A percentile compares a stretch with the other conserved stretches of the same genome.
phyloP scores from a whole-genome alignment of 306 rosid species.

The Quercus robur region DNA sequence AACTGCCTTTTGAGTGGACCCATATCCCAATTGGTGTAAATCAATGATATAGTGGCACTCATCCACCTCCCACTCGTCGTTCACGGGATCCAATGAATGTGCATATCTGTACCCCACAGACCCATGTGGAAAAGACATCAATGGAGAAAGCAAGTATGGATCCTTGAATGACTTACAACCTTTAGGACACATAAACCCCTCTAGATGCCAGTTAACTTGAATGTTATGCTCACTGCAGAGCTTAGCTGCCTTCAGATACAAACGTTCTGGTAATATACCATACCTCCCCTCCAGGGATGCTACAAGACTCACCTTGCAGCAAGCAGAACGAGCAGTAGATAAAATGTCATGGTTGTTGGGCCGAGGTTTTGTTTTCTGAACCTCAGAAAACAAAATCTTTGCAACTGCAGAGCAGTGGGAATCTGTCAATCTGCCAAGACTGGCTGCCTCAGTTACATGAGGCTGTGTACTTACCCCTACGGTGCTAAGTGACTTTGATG shows the following conservation, averaged over 20 bases:
- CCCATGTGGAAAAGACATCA: conserved; percentile 53
- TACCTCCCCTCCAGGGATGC: conserved; percentile 65
- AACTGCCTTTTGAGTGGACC: conserved; percentile 40
- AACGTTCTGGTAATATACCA: conserved; percentile 69
- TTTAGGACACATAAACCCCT: conserved; percentile 73
- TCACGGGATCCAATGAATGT: conserved; percentile 35
- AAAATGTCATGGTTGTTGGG: conserved; percentile 75
- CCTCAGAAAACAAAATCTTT: conserved; percentile 78
- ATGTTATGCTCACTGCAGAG: conserved; percentile 79
- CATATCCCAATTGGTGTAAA: conserved; percentile 46
- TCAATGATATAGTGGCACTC: conserved; percentile 72
- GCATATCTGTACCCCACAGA: conserved; percentile 24
- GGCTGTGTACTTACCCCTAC: conserved; percentile 42
- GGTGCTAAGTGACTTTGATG: conserved; percentile 50
- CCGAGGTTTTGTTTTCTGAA: conserved; percentile 73
- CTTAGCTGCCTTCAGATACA: conserved; percentile 87
- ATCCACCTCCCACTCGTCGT: conserved; percentile 62
- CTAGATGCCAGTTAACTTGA: conserved; percentile 66
- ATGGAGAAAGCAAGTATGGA: conserved; percentile 43
- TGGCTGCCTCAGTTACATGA: conserved; percentile 45
- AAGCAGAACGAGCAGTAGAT: conserved; percentile 68
- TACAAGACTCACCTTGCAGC: conserved; percentile 76
- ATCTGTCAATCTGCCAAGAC: conserved; percentile 58
- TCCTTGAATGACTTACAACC: conserved; percentile 61
- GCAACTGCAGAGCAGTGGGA: conserved; percentile 80